phyloP scores from a whole-genome alignment of 257 asterid species.

The Forsythia viridissima region DNA sequence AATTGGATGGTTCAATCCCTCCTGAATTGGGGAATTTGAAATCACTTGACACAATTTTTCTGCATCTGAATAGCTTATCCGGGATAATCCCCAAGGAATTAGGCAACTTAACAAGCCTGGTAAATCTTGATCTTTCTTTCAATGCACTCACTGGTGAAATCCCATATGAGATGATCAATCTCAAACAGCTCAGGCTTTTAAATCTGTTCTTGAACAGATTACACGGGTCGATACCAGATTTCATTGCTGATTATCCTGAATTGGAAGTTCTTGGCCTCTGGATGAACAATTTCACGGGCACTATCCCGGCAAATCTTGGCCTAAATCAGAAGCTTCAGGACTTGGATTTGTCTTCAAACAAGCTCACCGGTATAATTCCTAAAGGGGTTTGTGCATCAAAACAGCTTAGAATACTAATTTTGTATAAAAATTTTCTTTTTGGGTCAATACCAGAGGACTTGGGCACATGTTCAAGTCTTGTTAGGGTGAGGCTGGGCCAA shows the following conservation, averaged over 20 bases:
- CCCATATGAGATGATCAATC: slow-evolving; percentile 67
- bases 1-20: slow-evolving; percentile 78
- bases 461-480: slow-evolving; percentile 72
- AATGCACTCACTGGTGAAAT: slow-evolving; percentile 79
- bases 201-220: slow-evolving; percentile 78
- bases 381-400: slow-evolving; percentile 54
- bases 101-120: slow-evolving; percentile 72
- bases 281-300: slow-evolving; percentile 95
- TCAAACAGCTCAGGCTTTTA: slow-evolving; percentile 55
- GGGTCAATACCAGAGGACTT: slow-evolving; percentile 75
- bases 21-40: slow-evolving; percentile 65
- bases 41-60: slow-evolving; percentile 61
- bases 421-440: slow-evolving; percentile 67
- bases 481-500: slow-evolving; percentile 82
- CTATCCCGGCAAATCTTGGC: slow-evolving; percentile 70
- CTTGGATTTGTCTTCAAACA: slow-evolving; percentile 85
- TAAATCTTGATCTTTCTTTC: slow-evolving; percentile 78
- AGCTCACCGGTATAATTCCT: slow-evolving; percentile 91
- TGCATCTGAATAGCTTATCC: slow-evolving; percentile 61
- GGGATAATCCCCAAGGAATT: slow-evolving; percentile 74
- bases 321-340: slow-evolving; percentile 53
- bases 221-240: slow-evolving; percentile 85
- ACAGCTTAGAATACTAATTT: slow-evolving; percentile 63
- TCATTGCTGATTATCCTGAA: slow-evolving; percentile 61
- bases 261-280: slow-evolving; percentile 74